Base-by-base conservation (phyloP, 2,329 filamentous ascomycete species). In the Aureobasidium lini region DNA sequence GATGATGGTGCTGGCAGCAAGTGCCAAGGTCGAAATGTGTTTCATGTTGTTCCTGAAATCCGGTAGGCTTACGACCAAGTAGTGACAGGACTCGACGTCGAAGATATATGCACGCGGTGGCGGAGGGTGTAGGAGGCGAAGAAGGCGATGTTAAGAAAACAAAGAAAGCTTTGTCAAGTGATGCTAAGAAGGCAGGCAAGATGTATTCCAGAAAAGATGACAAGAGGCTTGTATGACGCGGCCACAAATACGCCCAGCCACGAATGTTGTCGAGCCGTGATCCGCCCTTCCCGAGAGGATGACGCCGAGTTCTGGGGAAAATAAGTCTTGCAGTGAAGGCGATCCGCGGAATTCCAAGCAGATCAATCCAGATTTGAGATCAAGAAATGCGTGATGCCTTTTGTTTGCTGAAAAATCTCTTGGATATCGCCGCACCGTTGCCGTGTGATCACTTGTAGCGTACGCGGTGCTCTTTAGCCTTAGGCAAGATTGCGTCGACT, bases 11-110 rank as follows among this genome's bases (percentile, higher is more conserved):
- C 56, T 60, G 48, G 60, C 62, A 23, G 67, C 64, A 48, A 66
- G 58, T 44, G 69, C 66, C 53, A 68, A 57, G 13, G 66, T 62
- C 11, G 65, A 66, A 46, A 61, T 62, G 39, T 63, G 49, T 60
- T 63, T 61, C 67, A 69, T 69, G 4, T 11, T 61, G 39, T 15
- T 56, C 39, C 31, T 44, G 52, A 9, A 36, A 4, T 16, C 37
- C 28, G 36, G 36, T 11, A 31, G 47, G 47, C 29, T 34, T 43
- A 6, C 39, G 50, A 34, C 1, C 31, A 44, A 43, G 50, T 36
- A 10, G 31, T 40, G 52, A 28, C n/a, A 1, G 40, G 48, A 52
- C 48, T 52, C 48, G 48, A 36, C 48, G 48, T 52, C 23, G 48
- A 40, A 4, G 34, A 29, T 52, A 40, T 50, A 50, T 52, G 40